Evolutionary conservation across 768 basidiomycete species (phyloP).

Genomic region (Tricholoma flavovirens): DNA sequence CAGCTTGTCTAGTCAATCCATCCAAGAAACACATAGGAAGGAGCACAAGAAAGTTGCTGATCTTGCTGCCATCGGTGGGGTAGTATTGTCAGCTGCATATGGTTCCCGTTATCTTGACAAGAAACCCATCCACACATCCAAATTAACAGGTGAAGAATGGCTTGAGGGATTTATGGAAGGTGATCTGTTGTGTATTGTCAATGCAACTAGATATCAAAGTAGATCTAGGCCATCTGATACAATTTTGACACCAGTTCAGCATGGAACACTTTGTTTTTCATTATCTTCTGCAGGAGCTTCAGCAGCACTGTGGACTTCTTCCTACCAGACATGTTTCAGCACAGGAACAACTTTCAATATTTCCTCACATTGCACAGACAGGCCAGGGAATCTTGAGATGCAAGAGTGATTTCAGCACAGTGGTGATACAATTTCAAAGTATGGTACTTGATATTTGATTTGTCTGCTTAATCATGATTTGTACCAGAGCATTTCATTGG

Average conservation of each 20-base stretch:
- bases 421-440: no score
- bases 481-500: constrained; percentile 15
- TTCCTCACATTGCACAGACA: no score
- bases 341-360: no score
- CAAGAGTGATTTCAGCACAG: neutral
- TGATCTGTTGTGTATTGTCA: constrained; percentile 11
- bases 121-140: no score
- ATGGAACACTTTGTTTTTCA: neutral
- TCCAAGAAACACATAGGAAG: neutral
- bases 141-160: no score
- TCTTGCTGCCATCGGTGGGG: neutral
- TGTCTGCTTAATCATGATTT: constrained; percentile 1
- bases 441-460: no score
- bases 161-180: no score
- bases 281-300: neutral
- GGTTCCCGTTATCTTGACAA: neutral
- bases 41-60: neutral
- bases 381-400: neutral
- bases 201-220: neutral
- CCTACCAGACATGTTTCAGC: no score
- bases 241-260: neutral
- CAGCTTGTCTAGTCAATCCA: neutral
- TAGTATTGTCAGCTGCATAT: neutral
- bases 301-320: neutral
- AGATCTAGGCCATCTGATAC: neutral